Evolutionary conservation across 1,284 basidiomycete genomes (phyloP).

Genomic region (Moesziomyces parantarcticus): DNA sequence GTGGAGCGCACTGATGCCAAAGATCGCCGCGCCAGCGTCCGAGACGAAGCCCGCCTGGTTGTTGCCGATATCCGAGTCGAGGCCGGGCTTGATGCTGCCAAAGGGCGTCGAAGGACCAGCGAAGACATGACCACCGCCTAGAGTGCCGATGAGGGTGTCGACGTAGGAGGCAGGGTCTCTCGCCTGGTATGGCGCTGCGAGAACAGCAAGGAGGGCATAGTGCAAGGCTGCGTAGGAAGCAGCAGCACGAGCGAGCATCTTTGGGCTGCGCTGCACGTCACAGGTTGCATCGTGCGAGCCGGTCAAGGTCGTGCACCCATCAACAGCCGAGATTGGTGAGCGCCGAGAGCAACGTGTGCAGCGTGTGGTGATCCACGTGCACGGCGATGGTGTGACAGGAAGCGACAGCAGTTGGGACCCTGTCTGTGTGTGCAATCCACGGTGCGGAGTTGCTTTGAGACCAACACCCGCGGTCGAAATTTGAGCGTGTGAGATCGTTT

Average conservation of each 20-base stretch:
- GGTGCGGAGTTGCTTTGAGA: neutral
- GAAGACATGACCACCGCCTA: slow-evolving; percentile 44
- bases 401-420: too few relatives aligned
- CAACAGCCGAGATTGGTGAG: too few relatives aligned
- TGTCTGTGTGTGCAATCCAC: neutral
- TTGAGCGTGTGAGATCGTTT: neutral
- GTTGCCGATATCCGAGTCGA: slow-evolving; percentile 17
- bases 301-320: too few relatives aligned
- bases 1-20: slow-evolving; percentile 36
- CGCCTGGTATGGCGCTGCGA: neutral
- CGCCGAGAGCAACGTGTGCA: too few relatives aligned
- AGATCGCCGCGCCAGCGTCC: slow-evolving; percentile 16
- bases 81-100: slow-evolving; percentile 39
- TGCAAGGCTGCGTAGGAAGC: neutral
- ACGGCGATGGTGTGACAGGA: too few relatives aligned
- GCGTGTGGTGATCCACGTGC: too few relatives aligned
- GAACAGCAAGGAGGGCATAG: too few relatives aligned
- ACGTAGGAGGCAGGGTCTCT: slow-evolving; percentile 29
- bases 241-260: neutral
- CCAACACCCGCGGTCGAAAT: neutral
- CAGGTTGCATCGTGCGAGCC: too few relatives aligned
- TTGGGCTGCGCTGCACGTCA: too few relatives aligned
- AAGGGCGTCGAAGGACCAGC: slow-evolving; percentile 32
- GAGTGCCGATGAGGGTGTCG: slow-evolving; percentile 32
- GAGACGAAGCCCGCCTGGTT: slow-evolving; percentile 48